Evolutionary conservation across 2,329 filamentous ascomycete species (phyloP).

Genomic region (Cytospora chrysosperma): DNA sequence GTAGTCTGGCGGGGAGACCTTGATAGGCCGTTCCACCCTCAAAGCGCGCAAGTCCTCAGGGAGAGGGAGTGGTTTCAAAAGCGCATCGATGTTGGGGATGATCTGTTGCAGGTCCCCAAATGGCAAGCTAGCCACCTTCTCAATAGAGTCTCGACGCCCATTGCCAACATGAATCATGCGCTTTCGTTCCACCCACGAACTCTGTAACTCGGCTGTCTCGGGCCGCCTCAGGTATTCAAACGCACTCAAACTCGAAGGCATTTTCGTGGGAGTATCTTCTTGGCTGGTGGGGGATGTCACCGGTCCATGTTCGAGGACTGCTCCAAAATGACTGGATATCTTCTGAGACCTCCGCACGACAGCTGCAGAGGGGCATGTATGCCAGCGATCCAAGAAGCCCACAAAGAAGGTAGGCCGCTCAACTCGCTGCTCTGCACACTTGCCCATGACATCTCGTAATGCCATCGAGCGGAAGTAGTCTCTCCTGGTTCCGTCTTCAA

Average conservation of each 20-base stretch:
- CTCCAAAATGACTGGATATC: constrained; percentile 38
- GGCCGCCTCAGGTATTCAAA: constrained; percentile 37
- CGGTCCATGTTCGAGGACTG: constrained; percentile 35
- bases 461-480: constrained; percentile 43
- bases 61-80: constrained; percentile 26
- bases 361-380: constrained; percentile 33
- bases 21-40: constrained; percentile 23
- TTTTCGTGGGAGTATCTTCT: constrained; percentile 3
- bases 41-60: constrained; percentile 24
- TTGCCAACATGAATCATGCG: constrained; percentile 26
- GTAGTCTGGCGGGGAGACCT: constrained; percentile 29
- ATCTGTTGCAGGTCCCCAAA: constrained; percentile 27
- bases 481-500: constrained; percentile 39
- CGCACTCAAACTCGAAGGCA: constrained; percentile 31
- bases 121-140: constrained; percentile 28
- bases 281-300: constrained; percentile 14
- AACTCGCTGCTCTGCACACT: constrained; percentile 33
- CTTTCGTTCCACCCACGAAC: constrained; percentile 32
- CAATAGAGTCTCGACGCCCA: constrained; percentile 7
- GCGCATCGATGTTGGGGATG: constrained; percentile 29
- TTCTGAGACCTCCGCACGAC: constrained; percentile 38
- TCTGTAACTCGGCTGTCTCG: constrained; percentile 35
- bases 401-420: constrained; percentile 37
- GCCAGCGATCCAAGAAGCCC: constrained; percentile 38
- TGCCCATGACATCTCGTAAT: constrained; percentile 35